A percentile compares a stretch with the other conserved stretches of the same genome.
Evolutionary conservation across 2,329 filamentous ascomycete genomes (phyloP).

Genomic region (Trichophyton verrucosum): DNA sequence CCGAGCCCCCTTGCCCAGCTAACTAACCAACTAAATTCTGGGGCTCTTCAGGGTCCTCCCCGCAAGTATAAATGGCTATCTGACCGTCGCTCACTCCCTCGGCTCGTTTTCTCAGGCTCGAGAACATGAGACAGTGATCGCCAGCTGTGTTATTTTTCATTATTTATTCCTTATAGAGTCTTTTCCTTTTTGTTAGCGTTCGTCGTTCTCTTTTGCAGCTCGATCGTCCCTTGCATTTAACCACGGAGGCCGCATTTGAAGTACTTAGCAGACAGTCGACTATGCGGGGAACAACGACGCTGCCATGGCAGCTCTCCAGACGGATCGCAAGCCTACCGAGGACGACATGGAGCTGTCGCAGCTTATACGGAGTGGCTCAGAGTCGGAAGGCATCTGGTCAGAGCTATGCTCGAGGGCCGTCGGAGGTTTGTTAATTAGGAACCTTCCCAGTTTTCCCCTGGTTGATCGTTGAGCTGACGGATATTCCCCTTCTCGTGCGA

Average conservation of each 20-base stretch:
- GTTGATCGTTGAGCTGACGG: constrained; percentile 5
- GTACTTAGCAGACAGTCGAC: neutral
- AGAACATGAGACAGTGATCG: no score
- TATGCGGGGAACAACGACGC: constrained; percentile 1
- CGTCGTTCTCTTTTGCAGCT: neutral
- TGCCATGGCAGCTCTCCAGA: neutral
- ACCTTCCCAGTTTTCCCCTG: neutral
- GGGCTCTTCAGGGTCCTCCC: neutral
- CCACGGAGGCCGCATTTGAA: no score
- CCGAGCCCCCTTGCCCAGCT: neutral
- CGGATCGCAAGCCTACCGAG: neutral
- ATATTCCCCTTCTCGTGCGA: constrained; percentile 6
- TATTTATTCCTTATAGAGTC: neutral
- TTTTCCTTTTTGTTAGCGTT: neutral
- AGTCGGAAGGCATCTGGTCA: constrained; percentile 18
- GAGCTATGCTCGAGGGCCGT: constrained; percentile 23
- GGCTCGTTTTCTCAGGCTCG: no score
- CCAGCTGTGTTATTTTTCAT: no score
- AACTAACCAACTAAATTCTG: neutral
- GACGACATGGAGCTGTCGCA: neutral
- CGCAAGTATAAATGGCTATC: neutral
- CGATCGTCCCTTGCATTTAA: neutral
- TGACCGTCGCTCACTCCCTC: neutral
- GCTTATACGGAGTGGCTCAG: neutral
- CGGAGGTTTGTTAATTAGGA: constrained; percentile 17